Percentiles rank a stretch among this genome's conserved stretches.
These are phyloP conservation scores for Lactarius tabidus DNA, from an alignment of 768 basidiomycete genomes.

Conservation along the genomic window DNA sequence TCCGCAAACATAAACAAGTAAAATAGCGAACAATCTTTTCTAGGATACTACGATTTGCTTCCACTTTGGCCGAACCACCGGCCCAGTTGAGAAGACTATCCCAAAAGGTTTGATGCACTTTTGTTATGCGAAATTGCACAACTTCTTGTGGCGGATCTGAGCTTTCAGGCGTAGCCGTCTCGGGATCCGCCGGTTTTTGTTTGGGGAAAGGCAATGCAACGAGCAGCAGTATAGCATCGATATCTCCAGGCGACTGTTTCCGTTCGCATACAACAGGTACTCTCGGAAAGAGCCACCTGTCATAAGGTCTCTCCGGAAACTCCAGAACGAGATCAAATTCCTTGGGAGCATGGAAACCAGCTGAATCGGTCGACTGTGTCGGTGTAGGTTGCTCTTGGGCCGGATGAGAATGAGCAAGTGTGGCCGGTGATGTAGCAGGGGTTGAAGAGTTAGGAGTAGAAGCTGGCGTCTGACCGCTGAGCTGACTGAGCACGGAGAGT, in stretches of 20 bases:
- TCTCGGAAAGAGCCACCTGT: conserved; percentile 68
- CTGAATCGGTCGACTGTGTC: conserved; percentile 1
- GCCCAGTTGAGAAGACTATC: conserved; percentile 59
- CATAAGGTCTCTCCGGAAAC: conserved; percentile 57
- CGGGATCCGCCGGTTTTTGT: conserved; percentile 20
- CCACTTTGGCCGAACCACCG: conserved; percentile 51
- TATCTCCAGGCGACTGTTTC: conserved; percentile 21
- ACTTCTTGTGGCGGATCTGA: conserved; percentile 33
- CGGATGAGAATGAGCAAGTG: conserved; percentile 3
- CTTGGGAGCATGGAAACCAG: conserved; percentile 36
- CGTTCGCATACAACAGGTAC: conserved; percentile 51
- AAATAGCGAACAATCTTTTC: conserved; percentile 41
- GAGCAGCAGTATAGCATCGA: conserved; percentile 39
- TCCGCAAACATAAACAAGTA: neutral
- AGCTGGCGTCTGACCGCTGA: conserved; percentile 5
- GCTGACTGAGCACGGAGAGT: conserved; percentile 12
- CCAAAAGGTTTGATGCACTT: conserved; percentile 48
- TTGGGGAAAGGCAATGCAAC: conserved; percentile 44
- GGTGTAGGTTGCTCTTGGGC: neutral
- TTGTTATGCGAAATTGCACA: conserved; percentile 46
- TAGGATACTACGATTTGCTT: conserved; percentile 45
- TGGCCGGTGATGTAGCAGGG: conserved; percentile 3
- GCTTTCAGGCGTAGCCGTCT: conserved; percentile 8
- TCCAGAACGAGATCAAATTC: conserved; percentile 74
- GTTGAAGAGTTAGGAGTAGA: conserved; percentile 6